phyloP scores from a whole-genome alignment of 202 grass and related monocot species.

The Schoenoplectus triqueter region DNA sequence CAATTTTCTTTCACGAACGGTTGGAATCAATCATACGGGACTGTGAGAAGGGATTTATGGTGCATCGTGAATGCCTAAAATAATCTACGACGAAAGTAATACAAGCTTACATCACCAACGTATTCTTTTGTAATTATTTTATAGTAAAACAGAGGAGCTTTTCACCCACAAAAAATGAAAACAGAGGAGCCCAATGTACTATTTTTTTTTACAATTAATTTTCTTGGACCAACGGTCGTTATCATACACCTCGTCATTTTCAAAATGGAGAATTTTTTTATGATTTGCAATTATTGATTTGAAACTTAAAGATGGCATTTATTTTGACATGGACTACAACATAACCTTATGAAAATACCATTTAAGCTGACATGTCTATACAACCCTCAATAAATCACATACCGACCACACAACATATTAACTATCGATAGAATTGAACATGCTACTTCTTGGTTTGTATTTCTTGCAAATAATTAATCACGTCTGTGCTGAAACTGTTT shows the following conservation, averaged over 20 bases:
- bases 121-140: conserved; percentile 1
- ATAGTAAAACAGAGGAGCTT: neutral
- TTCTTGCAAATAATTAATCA: neutral
- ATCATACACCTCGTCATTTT: conserved; percentile 11
- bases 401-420: neutral
- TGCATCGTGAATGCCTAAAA: neutral
- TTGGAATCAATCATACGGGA: neutral
- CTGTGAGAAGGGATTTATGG: neutral
- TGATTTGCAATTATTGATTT: conserved; percentile 24
- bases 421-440: neutral
- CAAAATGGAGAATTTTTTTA: neutral
- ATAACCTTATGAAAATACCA: conserved; percentile 23
- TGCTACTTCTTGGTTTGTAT: neutral
- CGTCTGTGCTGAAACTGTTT: too few relatives aligned
- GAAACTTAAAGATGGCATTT: neutral
- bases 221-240: neutral
- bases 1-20: neutral
- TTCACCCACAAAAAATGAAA: neutral
- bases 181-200: neutral
- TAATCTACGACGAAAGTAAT: neutral
- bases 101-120: neutral
- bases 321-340: neutral
- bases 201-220: neutral
- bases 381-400: neutral
- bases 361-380: conserved; percentile 12